A percentile compares a stretch with the other conserved stretches of the same genome.
Evolutionary conservation across 2,329 filamentous ascomycete species (phyloP).

Genomic region (Ciborinia camelliae): DNA sequence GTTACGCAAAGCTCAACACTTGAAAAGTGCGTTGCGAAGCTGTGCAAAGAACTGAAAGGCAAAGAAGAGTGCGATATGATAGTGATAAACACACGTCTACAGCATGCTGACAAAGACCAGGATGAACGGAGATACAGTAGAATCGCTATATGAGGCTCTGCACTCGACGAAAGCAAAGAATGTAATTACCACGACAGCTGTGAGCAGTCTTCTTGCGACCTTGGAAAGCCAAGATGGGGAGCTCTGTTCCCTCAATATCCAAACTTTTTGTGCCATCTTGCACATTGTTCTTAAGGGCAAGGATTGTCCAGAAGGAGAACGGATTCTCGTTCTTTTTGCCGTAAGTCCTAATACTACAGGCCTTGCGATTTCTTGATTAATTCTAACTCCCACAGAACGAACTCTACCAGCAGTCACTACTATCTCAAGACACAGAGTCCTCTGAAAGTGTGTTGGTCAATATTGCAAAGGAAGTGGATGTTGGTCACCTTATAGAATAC

Average conservation of each 20-base stretch:
- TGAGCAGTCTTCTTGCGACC: conserved; percentile 17
- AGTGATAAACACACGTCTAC: neutral
- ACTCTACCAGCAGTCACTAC: conserved; percentile 18
- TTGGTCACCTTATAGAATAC: conserved; percentile 20
- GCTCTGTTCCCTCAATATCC: conserved; percentile 27
- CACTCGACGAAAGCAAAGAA: neutral
- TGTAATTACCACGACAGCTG: neutral
- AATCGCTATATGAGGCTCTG: conserved; percentile 10
- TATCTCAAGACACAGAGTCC: neutral
- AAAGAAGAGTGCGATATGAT: neutral
- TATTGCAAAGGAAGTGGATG: neutral
- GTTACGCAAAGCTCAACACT: neutral
- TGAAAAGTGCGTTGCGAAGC: neutral
- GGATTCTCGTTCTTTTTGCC: conserved; percentile 31
- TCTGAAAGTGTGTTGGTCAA: neutral
- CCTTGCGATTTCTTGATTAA: neutral
- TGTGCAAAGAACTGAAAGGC: conserved; percentile 2
- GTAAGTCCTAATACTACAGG: conserved; percentile 24
- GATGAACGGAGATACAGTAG: neutral
- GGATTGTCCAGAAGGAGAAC: conserved; percentile 26
- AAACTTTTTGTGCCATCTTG: conserved; percentile 26
- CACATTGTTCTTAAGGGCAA: conserved; percentile 27
- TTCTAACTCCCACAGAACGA: conserved; percentile 23
- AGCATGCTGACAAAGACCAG: neutral
- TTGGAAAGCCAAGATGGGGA: conserved; percentile 25